Conservation (phyloP, 371 early-diverging fungal species). For the Coelomomyces lativittatus region DNA sequence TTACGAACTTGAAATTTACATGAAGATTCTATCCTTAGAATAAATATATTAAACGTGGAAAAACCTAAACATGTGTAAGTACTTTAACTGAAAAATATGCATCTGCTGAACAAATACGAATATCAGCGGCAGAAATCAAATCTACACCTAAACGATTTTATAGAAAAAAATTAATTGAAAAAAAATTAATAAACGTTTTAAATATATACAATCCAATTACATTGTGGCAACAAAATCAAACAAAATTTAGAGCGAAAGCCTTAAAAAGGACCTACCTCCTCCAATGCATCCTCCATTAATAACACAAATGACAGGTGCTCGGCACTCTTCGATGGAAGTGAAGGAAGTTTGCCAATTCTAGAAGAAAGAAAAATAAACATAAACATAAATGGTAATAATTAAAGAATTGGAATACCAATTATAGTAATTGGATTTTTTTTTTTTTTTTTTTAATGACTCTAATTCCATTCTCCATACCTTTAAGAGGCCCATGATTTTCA, state of each 20-base stretch:
- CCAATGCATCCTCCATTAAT: constrained; percentile 76
- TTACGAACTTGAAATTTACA: no score
- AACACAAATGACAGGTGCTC: constrained; percentile 74
- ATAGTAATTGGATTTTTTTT: background rate
- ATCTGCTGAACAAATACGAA: constrained; percentile 62
- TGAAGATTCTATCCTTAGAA: no score
- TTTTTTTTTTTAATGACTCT: background rate
- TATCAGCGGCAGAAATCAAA: constrained; percentile 73
- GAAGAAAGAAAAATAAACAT: background rate
- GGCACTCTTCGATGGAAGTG: constrained; percentile 59
- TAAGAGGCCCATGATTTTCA: constrained; percentile 4
- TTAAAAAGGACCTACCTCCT: constrained; percentile 26
- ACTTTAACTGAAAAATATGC: constrained; percentile 67
- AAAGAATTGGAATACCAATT: background rate
- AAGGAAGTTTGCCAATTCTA: constrained; percentile 45
- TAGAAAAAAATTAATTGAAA: background rate
- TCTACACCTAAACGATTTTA: constrained; percentile 58
- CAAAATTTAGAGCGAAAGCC: background rate
- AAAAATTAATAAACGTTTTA: background rate
- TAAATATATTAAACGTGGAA: no score
- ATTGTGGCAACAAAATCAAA: constrained; percentile 2
- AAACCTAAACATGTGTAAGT: background rate
- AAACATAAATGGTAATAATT: background rate
- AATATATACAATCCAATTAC: no score
- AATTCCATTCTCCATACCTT: background rate